Conservation (phyloP, 768 basidiomycete species). For the Cubamyces sp. region DNA sequence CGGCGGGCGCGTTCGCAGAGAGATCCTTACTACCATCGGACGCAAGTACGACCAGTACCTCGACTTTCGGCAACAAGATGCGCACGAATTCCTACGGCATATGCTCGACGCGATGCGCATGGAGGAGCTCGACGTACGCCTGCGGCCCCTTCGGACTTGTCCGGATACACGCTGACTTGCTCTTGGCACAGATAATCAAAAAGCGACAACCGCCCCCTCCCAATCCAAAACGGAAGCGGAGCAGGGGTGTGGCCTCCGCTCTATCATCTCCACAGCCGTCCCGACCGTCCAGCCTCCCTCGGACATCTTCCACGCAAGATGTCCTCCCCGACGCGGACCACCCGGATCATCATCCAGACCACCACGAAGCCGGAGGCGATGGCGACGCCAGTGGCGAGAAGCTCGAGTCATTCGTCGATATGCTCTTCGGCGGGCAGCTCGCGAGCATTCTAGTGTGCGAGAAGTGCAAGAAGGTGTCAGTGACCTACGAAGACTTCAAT, state of each 20-base stretch:
- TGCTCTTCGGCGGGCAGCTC: conserved; percentile 88
- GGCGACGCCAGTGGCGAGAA: conserved; percentile 46
- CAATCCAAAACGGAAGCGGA: conserved; percentile 43
- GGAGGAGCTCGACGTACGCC: conserved; percentile 87
- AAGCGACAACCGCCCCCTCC: conserved; percentile 53
- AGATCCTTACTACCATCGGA: conserved; percentile 68
- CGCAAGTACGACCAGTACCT: conserved; percentile 93
- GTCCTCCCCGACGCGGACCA: not conserved
- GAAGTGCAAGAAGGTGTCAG: conserved; percentile 90
- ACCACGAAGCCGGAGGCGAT: not conserved
- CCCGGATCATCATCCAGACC: not conserved
- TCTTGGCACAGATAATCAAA: conserved; percentile 72
- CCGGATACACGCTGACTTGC: conserved; percentile 1
- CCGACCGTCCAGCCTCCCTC: not conserved
- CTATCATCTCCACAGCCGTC: not conserved
- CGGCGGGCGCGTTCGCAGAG: conserved; percentile 41
- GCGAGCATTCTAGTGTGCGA: conserved; percentile 94
- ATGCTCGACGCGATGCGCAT: conserved; percentile 90
- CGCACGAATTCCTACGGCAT: conserved; percentile 91
- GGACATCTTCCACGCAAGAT: not conserved
- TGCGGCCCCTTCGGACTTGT: not conserved
- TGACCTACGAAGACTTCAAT: conserved; percentile 92
- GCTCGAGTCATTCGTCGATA: conserved; percentile 79
- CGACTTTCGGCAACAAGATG: conserved; percentile 95
- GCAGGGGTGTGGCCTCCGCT: not conserved